Evolutionary conservation across 2,329 filamentous ascomycete species (phyloP).

Genomic region (Fusarium zealandicum): DNA sequence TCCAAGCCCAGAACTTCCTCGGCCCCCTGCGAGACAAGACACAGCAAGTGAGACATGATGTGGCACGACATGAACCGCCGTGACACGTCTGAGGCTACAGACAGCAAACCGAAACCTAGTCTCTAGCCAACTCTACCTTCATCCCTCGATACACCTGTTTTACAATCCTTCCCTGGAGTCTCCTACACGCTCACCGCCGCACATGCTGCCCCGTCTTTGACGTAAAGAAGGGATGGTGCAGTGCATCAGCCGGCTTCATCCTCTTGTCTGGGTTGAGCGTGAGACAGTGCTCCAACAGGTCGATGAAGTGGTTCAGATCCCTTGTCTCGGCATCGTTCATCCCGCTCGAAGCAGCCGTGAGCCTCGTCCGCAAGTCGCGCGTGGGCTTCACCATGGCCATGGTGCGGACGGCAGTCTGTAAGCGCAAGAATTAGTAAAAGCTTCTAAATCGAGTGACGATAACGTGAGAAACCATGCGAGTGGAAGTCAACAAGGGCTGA

Average conservation of each 20-base stretch:
- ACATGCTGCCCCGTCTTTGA: slow-evolving; percentile 43
- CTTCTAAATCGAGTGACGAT: slow-evolving; percentile 13
- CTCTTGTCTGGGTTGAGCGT: slow-evolving; percentile 92
- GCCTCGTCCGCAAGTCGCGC: slow-evolving; percentile 80
- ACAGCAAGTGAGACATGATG: slow-evolving; percentile 28
- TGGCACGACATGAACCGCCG: slow-evolving; percentile 32
- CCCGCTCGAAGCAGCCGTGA: slow-evolving; percentile 76
- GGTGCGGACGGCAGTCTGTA: slow-evolving; percentile 70
- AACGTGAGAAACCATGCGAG: slow-evolving; percentile 9
- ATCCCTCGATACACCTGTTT: slow-evolving; percentile 9
- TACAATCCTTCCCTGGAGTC: slow-evolving; percentile 5
- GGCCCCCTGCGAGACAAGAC: slow-evolving; percentile 18
- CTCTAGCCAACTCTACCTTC: slow-evolving; percentile 10
- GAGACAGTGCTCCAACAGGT: slow-evolving; percentile 87
- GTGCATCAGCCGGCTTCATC: slow-evolving; percentile 83
- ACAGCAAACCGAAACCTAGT: slow-evolving; percentile 16
- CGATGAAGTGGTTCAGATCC: slow-evolving; percentile 83
- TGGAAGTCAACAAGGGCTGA: slow-evolving; percentile 22
- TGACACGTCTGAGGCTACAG: slow-evolving; percentile 22
- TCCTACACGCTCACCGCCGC: slow-evolving; percentile 31
- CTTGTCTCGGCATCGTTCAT: slow-evolving; percentile 77
- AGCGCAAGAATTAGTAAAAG: slow-evolving; percentile 29
- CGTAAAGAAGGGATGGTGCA: slow-evolving; percentile 87
- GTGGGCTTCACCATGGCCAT: slow-evolving; percentile 77
- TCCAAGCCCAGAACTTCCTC: slow-evolving; percentile 6